phyloP scores from a whole-genome alignment of 2,329 filamentous ascomycete genomes.

The Pleomassaria siparia region DNA sequence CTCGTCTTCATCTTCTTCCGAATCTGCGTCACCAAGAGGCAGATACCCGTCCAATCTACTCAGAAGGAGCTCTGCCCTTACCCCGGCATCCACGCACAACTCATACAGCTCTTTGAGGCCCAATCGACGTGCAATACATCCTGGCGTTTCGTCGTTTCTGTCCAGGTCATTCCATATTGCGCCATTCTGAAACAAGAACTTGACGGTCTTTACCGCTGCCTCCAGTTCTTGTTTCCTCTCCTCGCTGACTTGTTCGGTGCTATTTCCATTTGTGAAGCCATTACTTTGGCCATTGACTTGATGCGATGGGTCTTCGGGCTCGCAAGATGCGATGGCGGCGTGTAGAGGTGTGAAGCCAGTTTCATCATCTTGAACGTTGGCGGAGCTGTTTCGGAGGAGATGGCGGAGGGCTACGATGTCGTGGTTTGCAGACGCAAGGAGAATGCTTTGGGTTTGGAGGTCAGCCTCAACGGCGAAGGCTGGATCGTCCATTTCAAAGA shows the following conservation, averaged over 20 bases:
- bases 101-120: conserved; percentile 73
- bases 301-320: conserved; percentile 41
- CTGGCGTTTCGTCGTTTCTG: conserved; percentile 82
- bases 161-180: conserved; percentile 98
- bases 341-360: conserved; percentile 89
- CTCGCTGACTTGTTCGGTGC: conserved; percentile 27
- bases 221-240: conserved; percentile 46
- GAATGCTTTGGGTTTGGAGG: conserved; percentile 58
- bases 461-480: conserved; percentile 44
- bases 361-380: conserved; percentile 76
- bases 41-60: conserved; percentile 82
- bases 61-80: conserved; percentile 85
- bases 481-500: conserved; percentile 32
- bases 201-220: conserved; percentile 66
- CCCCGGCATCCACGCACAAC: conserved; percentile 83
- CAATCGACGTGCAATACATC: conserved; percentile 75
- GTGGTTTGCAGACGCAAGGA: conserved; percentile 67
- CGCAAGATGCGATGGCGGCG: conserved; percentile 73
- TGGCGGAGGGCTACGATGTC: conserved; percentile 68
- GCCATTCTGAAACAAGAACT: conserved; percentile 78
- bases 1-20: conserved; percentile 50
- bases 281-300: conserved; percentile 30
- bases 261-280: conserved; percentile 21
- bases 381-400: conserved; percentile 66
- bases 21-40: conserved; percentile 62